These are phyloP conservation scores for Exobasidium rhododendri DNA, from an alignment of 1,284 basidiomycete species.

Conservation along the genomic window DNA sequence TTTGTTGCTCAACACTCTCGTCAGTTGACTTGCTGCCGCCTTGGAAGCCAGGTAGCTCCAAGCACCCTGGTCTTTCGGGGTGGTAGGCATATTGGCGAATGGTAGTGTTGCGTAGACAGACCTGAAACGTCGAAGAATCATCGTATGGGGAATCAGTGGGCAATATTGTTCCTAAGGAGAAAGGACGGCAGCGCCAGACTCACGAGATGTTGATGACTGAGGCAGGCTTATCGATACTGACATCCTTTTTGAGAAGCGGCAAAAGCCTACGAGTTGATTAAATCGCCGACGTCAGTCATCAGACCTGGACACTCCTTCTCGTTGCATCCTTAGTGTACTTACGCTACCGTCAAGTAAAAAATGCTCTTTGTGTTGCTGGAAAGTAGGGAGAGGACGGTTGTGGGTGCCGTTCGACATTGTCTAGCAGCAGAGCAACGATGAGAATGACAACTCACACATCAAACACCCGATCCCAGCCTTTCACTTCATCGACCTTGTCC, in stretches of 20 bases:
- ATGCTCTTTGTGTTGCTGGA: constrained; percentile 14
- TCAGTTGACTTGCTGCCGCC: constrained; percentile 16
- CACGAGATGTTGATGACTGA: constrained; percentile 16
- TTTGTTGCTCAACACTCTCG: not conserved
- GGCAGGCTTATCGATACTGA: not conserved
- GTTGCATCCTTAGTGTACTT: too few relatives aligned
- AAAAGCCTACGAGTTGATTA: too few relatives aligned
- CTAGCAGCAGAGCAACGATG: too few relatives aligned
- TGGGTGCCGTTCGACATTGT: too few relatives aligned
- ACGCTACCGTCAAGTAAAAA: constrained; percentile 21
- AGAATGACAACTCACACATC: not conserved
- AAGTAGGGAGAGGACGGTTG: too few relatives aligned
- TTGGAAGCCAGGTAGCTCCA: constrained; percentile 17
- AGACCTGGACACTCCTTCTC: too few relatives aligned
- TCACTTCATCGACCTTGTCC: constrained; percentile 15
- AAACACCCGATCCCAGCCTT: constrained; percentile 18
- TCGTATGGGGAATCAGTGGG: not conserved
- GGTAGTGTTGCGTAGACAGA: constrained; percentile 14
- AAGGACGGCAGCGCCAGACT: constrained; percentile 3
- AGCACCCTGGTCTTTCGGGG: constrained; percentile 4
- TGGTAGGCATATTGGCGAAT: constrained; percentile 15
- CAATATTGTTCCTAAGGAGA: not conserved
- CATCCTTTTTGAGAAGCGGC: constrained; percentile 16
- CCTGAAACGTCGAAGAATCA: not conserved
- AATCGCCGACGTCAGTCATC: too few relatives aligned